Base-by-base conservation (phyloP, 1,284 basidiomycete genomes). In the Leccinum griseonigrum region DNA sequence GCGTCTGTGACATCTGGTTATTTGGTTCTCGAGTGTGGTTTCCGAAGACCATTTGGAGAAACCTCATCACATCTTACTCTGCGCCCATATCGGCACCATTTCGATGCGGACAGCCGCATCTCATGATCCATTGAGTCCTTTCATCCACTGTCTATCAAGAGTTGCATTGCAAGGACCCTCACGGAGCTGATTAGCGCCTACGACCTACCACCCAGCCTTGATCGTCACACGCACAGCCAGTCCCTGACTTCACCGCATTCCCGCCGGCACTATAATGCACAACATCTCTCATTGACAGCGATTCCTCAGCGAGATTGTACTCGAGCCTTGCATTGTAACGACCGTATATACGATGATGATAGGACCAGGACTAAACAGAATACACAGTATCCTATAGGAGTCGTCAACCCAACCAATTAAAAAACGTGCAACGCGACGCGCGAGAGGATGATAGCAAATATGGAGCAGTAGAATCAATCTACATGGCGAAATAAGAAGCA, bases 301-400 rank as follows among this genome's bases (percentile, higher is more conserved):
- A 48, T 13, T 13, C 43, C 43, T 22, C 43, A 22, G 43, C n/a
- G 40, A n/a, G 9, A 43, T 18, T 48, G 43, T 48, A 48, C 18
- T 48, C 43, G 11, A 22, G 6, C 43, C 18, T 46, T 46, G 18
- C 43, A 7, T 46, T 46, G 43, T 48, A 48, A 46, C 16, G 62
- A 48, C 18, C 22, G 48, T 48, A 14, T 2, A 36, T 53, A 10
- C 38, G 29, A 64, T 40, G 16, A 10, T 51, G 26, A 48, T 6
- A 48, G 43, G 18, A 22, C 43, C 43, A 46, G 18, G 65, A 63
- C 66, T 63, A 61, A 56, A 66, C 31, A 48, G 43, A 64, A 73
- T 74, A 71, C 69, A 72, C 69, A 71, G 72, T 73, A 74, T 63
- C 69, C 60, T 22, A 48, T 69, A 58, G 36, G 8, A 16, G 52